Percentiles rank a stretch among this genome's conserved stretches.
phyloP scores from a whole-genome alignment of 257 asterid species.

The Rauvolfia tetraphylla region DNA sequence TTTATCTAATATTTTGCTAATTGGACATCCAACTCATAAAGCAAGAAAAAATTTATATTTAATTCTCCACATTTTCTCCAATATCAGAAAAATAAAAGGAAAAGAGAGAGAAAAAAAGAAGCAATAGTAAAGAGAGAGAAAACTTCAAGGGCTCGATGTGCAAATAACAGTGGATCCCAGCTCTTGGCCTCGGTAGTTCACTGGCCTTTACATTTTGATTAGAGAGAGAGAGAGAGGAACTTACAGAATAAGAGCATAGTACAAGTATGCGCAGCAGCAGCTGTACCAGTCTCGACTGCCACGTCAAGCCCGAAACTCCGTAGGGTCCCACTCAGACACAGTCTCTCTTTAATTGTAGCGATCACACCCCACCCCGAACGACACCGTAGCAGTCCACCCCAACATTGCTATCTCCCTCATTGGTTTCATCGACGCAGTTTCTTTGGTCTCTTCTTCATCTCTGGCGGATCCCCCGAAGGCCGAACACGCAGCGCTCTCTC shows the following conservation, averaged over 20 bases:
- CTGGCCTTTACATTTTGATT: background rate
- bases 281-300: background rate
- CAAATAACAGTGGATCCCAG: background rate
- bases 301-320: slow-evolving; percentile 15
- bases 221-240: slow-evolving; percentile 11
- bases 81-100: too few relatives aligned
- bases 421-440: slow-evolving; percentile 54
- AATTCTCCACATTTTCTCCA: too few relatives aligned
- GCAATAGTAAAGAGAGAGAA: background rate
- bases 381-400: slow-evolving; percentile 22
- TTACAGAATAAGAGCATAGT: background rate
- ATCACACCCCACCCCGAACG: slow-evolving; percentile 24
- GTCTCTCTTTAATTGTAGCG: background rate
- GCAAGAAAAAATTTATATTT: too few relatives aligned
- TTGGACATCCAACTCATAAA: too few relatives aligned
- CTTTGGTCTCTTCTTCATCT: slow-evolving; percentile 22
- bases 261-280: background rate
- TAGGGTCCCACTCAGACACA: background rate
- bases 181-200: too few relatives aligned
- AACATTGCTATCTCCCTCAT: slow-evolving; percentile 24
- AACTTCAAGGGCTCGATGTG: background rate
- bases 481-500: background rate
- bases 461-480: slow-evolving; percentile 25
- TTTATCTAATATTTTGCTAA: too few relatives aligned
- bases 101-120: background rate